Base-by-base conservation (phyloP, 2,329 filamentous ascomycete genomes). In the Claviceps sp. region DNA sequence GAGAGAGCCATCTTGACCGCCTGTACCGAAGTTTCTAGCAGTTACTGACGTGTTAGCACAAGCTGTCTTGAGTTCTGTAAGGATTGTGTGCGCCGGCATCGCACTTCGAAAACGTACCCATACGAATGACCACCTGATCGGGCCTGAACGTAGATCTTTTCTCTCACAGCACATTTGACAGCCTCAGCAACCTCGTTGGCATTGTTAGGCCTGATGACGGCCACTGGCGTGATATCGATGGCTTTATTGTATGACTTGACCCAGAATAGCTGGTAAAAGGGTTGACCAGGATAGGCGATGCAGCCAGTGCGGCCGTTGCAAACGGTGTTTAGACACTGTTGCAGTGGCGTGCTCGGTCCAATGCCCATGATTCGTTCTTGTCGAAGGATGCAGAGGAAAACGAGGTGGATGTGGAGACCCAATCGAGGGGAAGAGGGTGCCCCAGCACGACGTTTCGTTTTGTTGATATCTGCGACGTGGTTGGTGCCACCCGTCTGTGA, bases 81-180 rank as follows among this genome's bases (percentile, higher is more conserved):
- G 17, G 10, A 5, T 5, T 48, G 3, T 41, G 24, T 1, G 13
- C 13, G 14, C 42, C 7, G 16, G 22, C 0, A 44, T 7, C 6
- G 14, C 19, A 26, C 19, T 8, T 6, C 19, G 19, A 14, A 7
- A n/a, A 55, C 72, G 58, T 62, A 77, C 75, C 70, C 80, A 56
- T 81, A 85, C 0, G 79, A 84, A 59, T 85, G 82, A 0, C 82
- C 82, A 4, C 81, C 82, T 1, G 78, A 81, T 56, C 73, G 77
- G 22, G 81, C 75, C 60, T 84, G 80, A 0, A 84, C 78, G 56
- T 77, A 75, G 50, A 77, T 63, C 5, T 67, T 66, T 53, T 69
- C 67, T 24, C 71, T 55, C 2, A 61, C 68, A 5, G 80, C 81
- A 59, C 81, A 84, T 49, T 75, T 73, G 41, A 85, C 71, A 14